These are phyloP conservation scores for Grosmannia clavigera DNA, from an alignment of 2,329 filamentous ascomycete species.

Conservation along the genomic window DNA sequence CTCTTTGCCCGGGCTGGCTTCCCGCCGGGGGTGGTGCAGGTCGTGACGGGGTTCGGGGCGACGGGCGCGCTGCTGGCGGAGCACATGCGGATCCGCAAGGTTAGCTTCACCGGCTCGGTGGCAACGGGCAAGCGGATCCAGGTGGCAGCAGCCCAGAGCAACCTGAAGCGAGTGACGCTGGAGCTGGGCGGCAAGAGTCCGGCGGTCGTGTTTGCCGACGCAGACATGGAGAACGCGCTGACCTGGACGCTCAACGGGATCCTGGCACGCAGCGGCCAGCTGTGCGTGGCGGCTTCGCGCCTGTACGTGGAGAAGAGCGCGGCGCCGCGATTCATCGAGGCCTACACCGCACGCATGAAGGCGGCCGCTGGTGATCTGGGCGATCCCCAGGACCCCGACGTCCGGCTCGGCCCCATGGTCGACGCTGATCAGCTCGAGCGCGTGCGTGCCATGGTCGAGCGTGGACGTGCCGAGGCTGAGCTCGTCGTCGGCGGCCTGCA, in stretches of 20 bases:
- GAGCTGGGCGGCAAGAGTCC: constrained; percentile 58
- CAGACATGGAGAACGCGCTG: constrained; percentile 47
- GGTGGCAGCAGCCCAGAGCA: constrained; percentile 43
- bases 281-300: constrained; percentile 61
- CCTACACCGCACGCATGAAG: constrained; percentile 47
- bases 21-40: constrained; percentile 29
- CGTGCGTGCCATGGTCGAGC: constrained; percentile 31
- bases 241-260: constrained; percentile 28
- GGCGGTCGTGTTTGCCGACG: constrained; percentile 50
- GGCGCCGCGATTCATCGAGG: constrained; percentile 46
- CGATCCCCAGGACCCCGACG: constrained; percentile 44
- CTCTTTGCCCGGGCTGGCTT: constrained; percentile 29
- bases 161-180: constrained; percentile 58
- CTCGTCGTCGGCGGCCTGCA: constrained; percentile 23
- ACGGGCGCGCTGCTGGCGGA: constrained; percentile 12
- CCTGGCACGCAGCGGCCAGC: constrained; percentile 61
- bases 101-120: constrained; percentile 58
- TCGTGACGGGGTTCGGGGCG: constrained; percentile 26
- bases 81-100: constrained; percentile 38
- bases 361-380: constrained; percentile 42
- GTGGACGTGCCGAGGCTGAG: constrained; percentile 24
- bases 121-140: constrained; percentile 54
- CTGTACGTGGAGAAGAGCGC: constrained; percentile 54
- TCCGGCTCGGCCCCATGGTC: constrained; percentile 45
- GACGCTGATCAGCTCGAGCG: constrained; percentile 35